A percentile compares a stretch with the other conserved stretches of the same genome.
phyloP scores from a whole-genome alignment of 106 monocot species.

The Hemerocallis citrina region DNA sequence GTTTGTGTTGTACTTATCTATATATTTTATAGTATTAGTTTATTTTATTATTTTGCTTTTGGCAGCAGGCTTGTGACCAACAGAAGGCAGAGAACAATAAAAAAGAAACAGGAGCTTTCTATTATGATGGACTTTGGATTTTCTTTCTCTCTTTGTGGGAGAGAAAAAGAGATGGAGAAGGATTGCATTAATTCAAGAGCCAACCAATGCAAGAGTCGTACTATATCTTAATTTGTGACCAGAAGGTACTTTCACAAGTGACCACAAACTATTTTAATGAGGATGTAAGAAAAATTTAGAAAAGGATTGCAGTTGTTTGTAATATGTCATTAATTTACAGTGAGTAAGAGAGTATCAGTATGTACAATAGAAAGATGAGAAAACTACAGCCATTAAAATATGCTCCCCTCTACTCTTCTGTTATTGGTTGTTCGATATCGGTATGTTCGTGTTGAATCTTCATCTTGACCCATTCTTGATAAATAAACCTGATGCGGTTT shows the following conservation, averaged over 20 bases:
- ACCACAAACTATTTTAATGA: not conserved
- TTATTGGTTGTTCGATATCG: too few species aligned
- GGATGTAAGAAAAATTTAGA: too few species aligned
- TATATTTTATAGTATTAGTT: too few species aligned
- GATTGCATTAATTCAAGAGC: not conserved
- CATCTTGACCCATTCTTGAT: too few species aligned
- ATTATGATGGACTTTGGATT: not conserved
- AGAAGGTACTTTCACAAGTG: too few species aligned
- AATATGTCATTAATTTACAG: not conserved
- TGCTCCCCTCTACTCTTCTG: not conserved
- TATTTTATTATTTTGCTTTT: not conserved
- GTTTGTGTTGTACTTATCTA: too few species aligned
- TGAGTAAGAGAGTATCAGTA: not conserved
- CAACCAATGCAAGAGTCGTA: not conserved
- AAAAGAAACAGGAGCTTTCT: not conserved
- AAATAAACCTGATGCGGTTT: too few species aligned
- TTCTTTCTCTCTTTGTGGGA: not conserved
- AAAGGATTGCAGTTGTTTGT: not conserved
- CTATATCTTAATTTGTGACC: too few species aligned
- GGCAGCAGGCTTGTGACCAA: not conserved
- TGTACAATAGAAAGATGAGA: slow-evolving; percentile 9
- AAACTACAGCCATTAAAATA: too few species aligned
- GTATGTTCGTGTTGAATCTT: too few species aligned
- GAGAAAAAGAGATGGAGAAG: not conserved
- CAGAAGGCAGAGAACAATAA: not conserved